Percentiles rank a stretch among this genome's conserved stretches.
phyloP scores from a whole-genome alignment of 1,284 basidiomycete species.

The Trametes pubescens region DNA sequence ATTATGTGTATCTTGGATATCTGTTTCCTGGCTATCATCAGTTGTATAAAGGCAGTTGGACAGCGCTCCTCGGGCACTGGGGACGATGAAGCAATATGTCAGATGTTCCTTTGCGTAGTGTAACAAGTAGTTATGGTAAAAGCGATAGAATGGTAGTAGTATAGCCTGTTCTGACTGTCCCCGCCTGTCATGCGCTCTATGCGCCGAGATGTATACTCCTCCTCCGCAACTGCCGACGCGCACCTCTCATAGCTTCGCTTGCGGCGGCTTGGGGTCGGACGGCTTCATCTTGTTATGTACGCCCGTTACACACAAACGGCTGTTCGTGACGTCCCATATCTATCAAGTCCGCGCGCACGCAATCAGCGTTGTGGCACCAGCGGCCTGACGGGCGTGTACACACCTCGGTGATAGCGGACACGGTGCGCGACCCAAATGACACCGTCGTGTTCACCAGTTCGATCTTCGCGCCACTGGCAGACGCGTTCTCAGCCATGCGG shows the following conservation, averaged over 20 bases:
- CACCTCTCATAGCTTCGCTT: conserved; percentile 7
- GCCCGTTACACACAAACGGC: conserved; percentile 46
- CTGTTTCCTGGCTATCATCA: no score
- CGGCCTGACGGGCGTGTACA: background rate
- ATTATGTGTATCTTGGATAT: no score
- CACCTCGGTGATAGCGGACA: conserved; percentile 29
- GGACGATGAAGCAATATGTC: background rate
- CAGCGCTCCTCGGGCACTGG: no score
- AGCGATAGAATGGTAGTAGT: conserved; percentile 3
- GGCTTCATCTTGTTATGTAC: conserved; percentile 49
- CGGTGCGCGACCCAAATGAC: conserved; percentile 26
- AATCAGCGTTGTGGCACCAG: background rate
- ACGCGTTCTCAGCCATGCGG: background rate
- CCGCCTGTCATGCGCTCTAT: background rate
- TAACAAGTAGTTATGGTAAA: conserved; percentile 12
- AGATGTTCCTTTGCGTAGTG: background rate
- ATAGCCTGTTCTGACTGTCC: conserved; percentile 7
- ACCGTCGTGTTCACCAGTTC: conserved; percentile 27
- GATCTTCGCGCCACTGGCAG: conserved; percentile 25
- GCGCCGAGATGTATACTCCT: no score
- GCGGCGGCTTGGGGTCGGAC: conserved; percentile 33
- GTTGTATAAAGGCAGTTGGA: no score
- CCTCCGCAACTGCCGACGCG: background rate
- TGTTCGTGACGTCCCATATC: conserved; percentile 49
- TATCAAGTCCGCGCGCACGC: conserved; percentile 24